Evolutionary conservation across 176 grass and related monocot species (phyloP).

Genomic region (Neostapfia colusana): DNA sequence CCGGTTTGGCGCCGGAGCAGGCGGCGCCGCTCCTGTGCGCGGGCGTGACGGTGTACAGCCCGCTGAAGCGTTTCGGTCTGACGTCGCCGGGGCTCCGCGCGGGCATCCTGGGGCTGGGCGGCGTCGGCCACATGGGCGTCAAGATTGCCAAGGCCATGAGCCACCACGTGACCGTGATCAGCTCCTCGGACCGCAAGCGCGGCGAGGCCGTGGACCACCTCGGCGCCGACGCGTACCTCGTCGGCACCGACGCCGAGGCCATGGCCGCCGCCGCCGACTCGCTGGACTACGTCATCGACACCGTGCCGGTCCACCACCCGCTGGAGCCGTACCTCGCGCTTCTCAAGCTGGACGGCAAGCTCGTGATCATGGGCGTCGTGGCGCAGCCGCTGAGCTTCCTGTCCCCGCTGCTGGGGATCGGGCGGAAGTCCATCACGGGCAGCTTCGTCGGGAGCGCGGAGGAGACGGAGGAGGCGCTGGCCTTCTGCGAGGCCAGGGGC

Average conservation of each 20-base stretch:
- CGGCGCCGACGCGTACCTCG: constrained; percentile 30
- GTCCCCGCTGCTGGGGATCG: not conserved
- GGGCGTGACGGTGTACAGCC: constrained; percentile 42
- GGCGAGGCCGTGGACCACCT: constrained; percentile 9
- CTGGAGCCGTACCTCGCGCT: constrained; percentile 26
- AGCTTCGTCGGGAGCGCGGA: constrained; percentile 23
- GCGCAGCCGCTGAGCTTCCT: constrained; percentile 38
- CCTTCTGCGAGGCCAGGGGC: constrained; percentile 41
- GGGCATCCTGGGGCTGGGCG: constrained; percentile 13
- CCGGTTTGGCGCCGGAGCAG: not conserved
- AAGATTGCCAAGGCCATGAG: constrained; percentile 32
- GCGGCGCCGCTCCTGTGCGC: constrained; percentile 37
- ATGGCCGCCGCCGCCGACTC: constrained; percentile 5
- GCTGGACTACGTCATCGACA: constrained; percentile 49
- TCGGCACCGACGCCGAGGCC: constrained; percentile 8
- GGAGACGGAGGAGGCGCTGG: constrained; percentile 48
- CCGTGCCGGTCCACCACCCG: constrained; percentile 37
- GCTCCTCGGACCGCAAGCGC: not conserved
- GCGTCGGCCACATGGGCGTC: constrained; percentile 32
- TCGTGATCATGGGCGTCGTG: constrained; percentile 34
- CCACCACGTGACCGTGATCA: constrained; percentile 23
- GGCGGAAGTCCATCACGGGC: constrained; percentile 33
- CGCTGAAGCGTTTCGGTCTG: constrained; percentile 3
- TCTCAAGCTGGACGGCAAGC: constrained; percentile 35
- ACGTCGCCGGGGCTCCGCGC: not conserved